A percentile compares a stretch with the other conserved stretches of the same genome.
phyloP scores from a whole-genome alignment of 2,329 filamentous ascomycete genomes.

The Bimuria novae-zelandiae region DNA sequence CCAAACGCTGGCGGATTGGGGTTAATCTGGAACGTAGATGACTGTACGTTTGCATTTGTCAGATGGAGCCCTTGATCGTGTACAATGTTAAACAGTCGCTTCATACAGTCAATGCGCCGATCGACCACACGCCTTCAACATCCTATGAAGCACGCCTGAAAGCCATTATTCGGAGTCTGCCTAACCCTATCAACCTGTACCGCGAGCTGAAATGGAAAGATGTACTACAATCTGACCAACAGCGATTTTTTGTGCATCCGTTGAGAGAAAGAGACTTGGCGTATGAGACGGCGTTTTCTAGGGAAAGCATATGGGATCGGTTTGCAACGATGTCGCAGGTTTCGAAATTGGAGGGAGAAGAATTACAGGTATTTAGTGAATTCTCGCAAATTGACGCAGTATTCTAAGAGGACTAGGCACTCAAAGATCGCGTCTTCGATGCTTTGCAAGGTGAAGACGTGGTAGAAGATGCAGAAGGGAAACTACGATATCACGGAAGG shows the following conservation, averaged over 20 bases:
- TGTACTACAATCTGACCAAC: background rate
- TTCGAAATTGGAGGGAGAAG: background rate
- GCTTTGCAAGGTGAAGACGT: background rate
- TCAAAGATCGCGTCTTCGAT: background rate
- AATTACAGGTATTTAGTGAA: background rate
- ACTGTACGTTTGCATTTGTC: too few relatives aligned
- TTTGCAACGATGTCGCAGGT: conserved; percentile 4
- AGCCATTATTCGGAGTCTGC: conserved; percentile 1
- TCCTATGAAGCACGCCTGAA: conserved; percentile 2
- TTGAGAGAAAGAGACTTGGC: background rate
- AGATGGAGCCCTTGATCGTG: too few relatives aligned
- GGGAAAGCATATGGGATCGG: background rate
- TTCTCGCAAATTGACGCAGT: background rate
- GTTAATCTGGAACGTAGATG: conserved; percentile 1
- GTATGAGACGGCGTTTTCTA: background rate
- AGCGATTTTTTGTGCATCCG: background rate
- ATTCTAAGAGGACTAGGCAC: background rate
- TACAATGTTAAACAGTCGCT: too few relatives aligned
- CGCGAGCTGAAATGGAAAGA: conserved; percentile 6
- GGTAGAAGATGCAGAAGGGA: background rate
- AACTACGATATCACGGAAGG: background rate
- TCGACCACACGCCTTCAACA: too few relatives aligned
- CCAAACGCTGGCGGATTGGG: background rate
- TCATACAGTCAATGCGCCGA: too few relatives aligned
- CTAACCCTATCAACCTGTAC: conserved; percentile 2